Percentiles rank a stretch among this genome's conserved stretches.
Evolutionary conservation across 2,329 filamentous ascomycete genomes (phyloP).

Genomic region (Alternaria hordeiaustralica): DNA sequence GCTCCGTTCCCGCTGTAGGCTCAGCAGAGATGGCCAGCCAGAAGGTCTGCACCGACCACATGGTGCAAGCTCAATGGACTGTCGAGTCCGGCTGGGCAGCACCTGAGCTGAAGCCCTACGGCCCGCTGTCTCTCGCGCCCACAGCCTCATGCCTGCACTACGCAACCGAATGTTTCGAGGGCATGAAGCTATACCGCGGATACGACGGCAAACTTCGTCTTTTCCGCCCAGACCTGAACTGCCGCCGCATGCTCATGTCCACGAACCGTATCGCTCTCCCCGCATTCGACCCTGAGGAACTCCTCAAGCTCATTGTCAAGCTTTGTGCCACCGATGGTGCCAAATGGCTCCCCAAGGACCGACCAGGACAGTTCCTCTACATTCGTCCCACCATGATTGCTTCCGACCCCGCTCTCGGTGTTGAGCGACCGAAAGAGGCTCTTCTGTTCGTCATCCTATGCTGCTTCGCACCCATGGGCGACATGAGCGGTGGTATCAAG

Average conservation of each 20-base stretch:
- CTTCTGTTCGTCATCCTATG: slow-evolving; percentile 80
- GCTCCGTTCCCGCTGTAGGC: slow-evolving; percentile 51
- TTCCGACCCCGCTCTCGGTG: slow-evolving; percentile 79
- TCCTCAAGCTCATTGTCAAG: slow-evolving; percentile 75
- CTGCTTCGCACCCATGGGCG: slow-evolving; percentile 55
- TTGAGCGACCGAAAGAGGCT: slow-evolving; percentile 81
- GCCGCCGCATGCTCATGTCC: slow-evolving; percentile 65
- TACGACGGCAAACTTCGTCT: slow-evolving; percentile 74
- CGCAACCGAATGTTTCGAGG: slow-evolving; percentile 90
- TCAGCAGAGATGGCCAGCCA: slow-evolving; percentile 50
- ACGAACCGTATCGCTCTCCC: slow-evolving; percentile 74
- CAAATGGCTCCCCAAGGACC: slow-evolving; percentile 78
- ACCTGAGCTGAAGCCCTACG: slow-evolving; percentile 78
- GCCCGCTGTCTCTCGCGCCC: slow-evolving; percentile 77
- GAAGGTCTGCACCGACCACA: slow-evolving; percentile 77
- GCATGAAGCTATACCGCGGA: slow-evolving; percentile 75
- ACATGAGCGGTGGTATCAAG: slow-evolving; percentile 58
- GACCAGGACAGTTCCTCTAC: slow-evolving; percentile 77
- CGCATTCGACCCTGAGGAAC: slow-evolving; percentile 71
- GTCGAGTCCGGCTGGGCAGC: slow-evolving; percentile 70
- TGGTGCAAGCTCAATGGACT: slow-evolving; percentile 78
- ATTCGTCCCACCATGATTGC: slow-evolving; percentile 87
- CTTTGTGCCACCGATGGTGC: slow-evolving; percentile 75
- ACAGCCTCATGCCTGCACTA: slow-evolving; percentile 85
- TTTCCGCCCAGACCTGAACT: slow-evolving; percentile 79